A percentile compares a stretch with the other conserved stretches of the same genome.
Evolutionary conservation across 208 protist species (phyloP).

Genomic region (Leishmania aethiopica): DNA sequence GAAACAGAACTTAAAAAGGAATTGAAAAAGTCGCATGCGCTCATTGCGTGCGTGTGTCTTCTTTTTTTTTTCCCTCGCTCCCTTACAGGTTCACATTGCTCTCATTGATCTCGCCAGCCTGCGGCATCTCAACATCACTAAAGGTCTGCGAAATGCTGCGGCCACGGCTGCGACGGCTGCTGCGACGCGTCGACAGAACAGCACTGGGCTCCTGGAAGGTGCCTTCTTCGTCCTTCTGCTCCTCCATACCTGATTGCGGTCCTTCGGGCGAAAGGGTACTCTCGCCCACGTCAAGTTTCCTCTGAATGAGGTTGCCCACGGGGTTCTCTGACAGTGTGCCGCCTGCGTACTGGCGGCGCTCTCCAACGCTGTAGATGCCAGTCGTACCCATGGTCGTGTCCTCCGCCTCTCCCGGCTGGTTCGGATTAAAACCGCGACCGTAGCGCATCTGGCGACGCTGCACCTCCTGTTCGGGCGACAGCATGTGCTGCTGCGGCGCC

Average conservation of each 20-base stretch:
- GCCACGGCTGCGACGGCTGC: constrained; percentile 25
- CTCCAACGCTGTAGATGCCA: constrained; percentile 30
- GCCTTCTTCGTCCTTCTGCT: not conserved
- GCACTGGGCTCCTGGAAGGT: constrained; percentile 14
- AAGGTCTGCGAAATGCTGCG: constrained; percentile 38
- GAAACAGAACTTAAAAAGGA: not conserved
- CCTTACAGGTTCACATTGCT: constrained; percentile 36
- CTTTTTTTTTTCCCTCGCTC: not conserved
- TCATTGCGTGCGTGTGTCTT: too few relatives aligned
- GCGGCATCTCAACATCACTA: constrained; percentile 44
- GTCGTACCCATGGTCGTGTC: constrained; percentile 26
- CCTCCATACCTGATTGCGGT: not conserved
- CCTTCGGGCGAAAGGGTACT: not conserved
- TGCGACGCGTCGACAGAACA: constrained; percentile 31
- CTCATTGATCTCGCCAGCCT: constrained; percentile 48
- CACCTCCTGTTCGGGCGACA: constrained; percentile 9
- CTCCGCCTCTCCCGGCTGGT: constrained; percentile 13
- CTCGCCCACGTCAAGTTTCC: constrained; percentile 9
- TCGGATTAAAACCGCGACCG: constrained; percentile 33
- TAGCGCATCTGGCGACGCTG: constrained; percentile 19
- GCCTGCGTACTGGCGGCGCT: constrained; percentile 23
- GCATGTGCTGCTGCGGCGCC: not conserved
- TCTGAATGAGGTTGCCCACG: not conserved
- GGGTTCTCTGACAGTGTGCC: constrained; percentile 11
- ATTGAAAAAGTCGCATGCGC: too few relatives aligned